These are phyloP conservation scores for Lasiodiplodia sp. DNA, from an alignment of 2,329 filamentous ascomycete genomes.

Conservation along the genomic window DNA sequence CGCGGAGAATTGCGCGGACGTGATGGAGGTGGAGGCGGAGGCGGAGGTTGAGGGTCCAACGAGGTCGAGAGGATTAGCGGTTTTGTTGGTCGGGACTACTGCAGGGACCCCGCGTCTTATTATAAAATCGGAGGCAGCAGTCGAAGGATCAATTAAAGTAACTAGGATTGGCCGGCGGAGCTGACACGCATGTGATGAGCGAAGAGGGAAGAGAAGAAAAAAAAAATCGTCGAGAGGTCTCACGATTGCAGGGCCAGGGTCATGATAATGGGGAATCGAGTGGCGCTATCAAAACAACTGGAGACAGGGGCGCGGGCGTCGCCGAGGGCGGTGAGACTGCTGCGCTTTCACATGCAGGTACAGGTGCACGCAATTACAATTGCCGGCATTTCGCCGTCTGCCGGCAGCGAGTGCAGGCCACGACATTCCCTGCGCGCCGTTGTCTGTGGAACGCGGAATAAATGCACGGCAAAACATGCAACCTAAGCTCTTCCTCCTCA, in stretches of 20 bases:
- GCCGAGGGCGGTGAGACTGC: slow-evolving; percentile 21
- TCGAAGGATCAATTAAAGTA: background rate
- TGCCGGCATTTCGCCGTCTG: background rate
- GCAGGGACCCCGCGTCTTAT: background rate
- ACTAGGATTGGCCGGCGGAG: background rate
- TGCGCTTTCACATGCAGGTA: slow-evolving; percentile 25
- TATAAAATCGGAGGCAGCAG: background rate
- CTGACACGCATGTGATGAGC: background rate
- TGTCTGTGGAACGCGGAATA: background rate
- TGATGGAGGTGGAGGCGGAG: background rate
- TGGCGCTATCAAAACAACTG: slow-evolving; percentile 11
- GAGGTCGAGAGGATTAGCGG: background rate
- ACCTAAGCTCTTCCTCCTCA: no score
- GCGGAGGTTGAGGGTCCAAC: background rate
- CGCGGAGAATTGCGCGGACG: background rate
- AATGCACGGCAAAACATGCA: no score
- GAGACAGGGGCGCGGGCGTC: background rate
- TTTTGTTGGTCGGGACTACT: background rate
- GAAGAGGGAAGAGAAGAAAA: background rate
- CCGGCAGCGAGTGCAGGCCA: background rate
- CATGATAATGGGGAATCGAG: slow-evolving; percentile 21
- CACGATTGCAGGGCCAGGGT: slow-evolving; percentile 22
- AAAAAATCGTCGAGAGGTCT: slow-evolving; percentile 19
- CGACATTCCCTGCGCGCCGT: background rate
- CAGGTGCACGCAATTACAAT: background rate